Base-by-base conservation (phyloP, 257 asterid species). In the Nicotiana tabacum region DNA sequence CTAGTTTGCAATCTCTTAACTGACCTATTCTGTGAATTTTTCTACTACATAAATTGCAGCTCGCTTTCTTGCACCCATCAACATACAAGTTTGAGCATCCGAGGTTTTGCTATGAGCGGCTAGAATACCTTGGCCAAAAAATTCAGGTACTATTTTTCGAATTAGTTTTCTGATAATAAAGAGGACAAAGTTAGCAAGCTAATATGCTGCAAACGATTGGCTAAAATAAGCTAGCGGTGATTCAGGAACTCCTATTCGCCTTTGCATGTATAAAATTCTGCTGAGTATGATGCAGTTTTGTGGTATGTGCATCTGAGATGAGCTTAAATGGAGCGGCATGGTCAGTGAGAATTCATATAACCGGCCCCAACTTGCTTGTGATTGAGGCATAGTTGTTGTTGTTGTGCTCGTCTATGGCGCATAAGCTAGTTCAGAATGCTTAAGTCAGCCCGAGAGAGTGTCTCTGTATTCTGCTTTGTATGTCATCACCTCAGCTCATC, bases 61-160 rank as follows among this genome's bases (percentile, higher is more conserved):
- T 96, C 57, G 57, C 88, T 84, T 96, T 96, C 95, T 81, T 91
- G 85, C 99, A 94, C 76, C 98, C 98, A 6, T 94, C 98, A 57
- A 93, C 88, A 83, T 77, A 88, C 93, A 96, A 94, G 83, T 92
- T 90, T 68, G 98, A 94, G 88, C 98, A 96, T 85, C 99, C 98
- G 4, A 87, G 99, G 37, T 96, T 96, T 87, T 96, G 99, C 91
- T 96, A 85, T 17, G 99, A 96, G 89, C 92, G 99, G 56, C 89
- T 96, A 67, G 99, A 96, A 83, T 94, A 96, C 81, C 90, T 96
- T 4, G 99, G 98, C 24, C 99, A 96, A 86, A 96, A 96, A 91
- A 96, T 96, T 82, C 98, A 96, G 98, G 98, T 39, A 51, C 57
- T 51, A 51, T 13, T 51, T 51, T 51, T 51, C 17, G 12, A 51